Evolutionary conservation across 495 filamentous ascomycete species (phyloP).

Genomic region (Hypoxylon crocopeplum): DNA sequence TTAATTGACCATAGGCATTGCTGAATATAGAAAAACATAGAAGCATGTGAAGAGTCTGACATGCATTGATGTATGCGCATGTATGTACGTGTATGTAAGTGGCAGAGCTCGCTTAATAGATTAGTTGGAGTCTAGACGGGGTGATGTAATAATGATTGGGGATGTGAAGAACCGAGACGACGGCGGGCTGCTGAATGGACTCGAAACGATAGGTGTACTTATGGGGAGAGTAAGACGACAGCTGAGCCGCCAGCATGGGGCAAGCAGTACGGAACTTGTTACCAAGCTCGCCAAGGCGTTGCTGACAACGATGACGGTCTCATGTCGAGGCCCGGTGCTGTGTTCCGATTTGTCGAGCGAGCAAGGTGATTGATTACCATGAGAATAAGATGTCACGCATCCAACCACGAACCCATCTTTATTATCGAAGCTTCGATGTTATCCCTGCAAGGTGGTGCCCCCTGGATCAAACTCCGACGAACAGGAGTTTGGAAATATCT

Average conservation of each 20-base stretch:
- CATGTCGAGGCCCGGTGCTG: slow-evolving; percentile 7
- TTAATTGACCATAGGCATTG: slow-evolving; percentile 11
- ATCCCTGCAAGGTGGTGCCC: slow-evolving; percentile 5
- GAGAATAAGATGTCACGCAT: slow-evolving; percentile 20
- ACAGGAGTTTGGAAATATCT: slow-evolving; percentile 13
- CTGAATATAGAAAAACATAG: slow-evolving; percentile 27
- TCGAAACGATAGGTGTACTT: not conserved
- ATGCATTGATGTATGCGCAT: slow-evolving; percentile 21
- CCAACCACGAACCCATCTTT: slow-evolving; percentile 4
- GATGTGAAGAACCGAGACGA: slow-evolving; percentile 10
- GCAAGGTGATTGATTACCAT: slow-evolving; percentile 1
- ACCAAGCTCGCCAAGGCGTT: too few relatives aligned
- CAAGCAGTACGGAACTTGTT: too few relatives aligned
- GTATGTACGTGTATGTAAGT: too few relatives aligned
- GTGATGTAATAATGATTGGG: slow-evolving; percentile 35
- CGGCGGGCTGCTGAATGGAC: slow-evolving; percentile 11
- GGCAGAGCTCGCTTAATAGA: slow-evolving; percentile 36
- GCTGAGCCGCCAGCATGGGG: slow-evolving; percentile 17
- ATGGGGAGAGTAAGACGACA: slow-evolving; percentile 5
- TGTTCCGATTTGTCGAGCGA: slow-evolving; percentile 29
- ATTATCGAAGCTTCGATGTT: slow-evolving; percentile 10
- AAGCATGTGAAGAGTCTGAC: slow-evolving; percentile 34
- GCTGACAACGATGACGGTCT: slow-evolving; percentile 14
- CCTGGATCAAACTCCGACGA: slow-evolving; percentile 23
- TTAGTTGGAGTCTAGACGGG: slow-evolving; percentile 24